A percentile compares a stretch with the other conserved stretches of the same genome.
Evolutionary conservation across 164 flowering plant genomes (phyloP).

Genomic region (Santalum album): DNA sequence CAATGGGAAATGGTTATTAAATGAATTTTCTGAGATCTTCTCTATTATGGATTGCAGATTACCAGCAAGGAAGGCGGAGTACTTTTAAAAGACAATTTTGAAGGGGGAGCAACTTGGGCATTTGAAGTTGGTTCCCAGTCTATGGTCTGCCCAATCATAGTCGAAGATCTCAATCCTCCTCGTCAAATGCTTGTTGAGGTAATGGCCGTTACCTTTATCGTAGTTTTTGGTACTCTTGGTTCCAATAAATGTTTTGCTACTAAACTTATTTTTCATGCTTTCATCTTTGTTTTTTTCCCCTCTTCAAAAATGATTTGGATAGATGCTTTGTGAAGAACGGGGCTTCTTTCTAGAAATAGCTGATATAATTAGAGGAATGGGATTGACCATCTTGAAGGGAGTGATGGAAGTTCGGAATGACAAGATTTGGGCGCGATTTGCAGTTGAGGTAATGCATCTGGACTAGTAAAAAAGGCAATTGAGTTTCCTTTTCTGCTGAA

Average conservation of each 20-base stretch:
- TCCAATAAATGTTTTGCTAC: too few relatives aligned
- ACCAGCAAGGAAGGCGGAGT: conserved; percentile 58
- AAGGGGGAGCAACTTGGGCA: conserved; percentile 95
- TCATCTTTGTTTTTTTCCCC: background rate
- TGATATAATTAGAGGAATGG: conserved; percentile 67
- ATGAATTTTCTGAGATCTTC: background rate
- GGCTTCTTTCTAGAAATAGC: conserved; percentile 88
- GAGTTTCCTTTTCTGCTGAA: too few relatives aligned
- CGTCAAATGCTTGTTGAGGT: conserved; percentile 98
- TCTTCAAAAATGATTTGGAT: conserved; percentile 1
- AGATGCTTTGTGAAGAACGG: conserved; percentile 86
- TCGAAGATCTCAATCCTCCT: conserved; percentile 80
- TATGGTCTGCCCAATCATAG: conserved; percentile 83
- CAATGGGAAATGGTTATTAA: background rate
- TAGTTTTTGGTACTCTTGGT: background rate
- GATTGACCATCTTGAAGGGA: conserved; percentile 83
- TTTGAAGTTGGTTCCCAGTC: conserved; percentile 89
- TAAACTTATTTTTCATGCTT: too few relatives aligned
- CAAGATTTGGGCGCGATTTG: conserved; percentile 82
- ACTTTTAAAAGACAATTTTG: conserved; percentile 59
- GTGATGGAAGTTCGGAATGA: conserved; percentile 67
- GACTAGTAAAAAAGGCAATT: too few relatives aligned
- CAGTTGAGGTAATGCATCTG: conserved; percentile 55
- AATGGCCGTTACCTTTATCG: conserved; percentile 1
- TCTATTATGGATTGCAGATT: conserved; percentile 31